Conservation (phyloP, 1,284 basidiomycete species). For the Marasmius oreades region DNA sequence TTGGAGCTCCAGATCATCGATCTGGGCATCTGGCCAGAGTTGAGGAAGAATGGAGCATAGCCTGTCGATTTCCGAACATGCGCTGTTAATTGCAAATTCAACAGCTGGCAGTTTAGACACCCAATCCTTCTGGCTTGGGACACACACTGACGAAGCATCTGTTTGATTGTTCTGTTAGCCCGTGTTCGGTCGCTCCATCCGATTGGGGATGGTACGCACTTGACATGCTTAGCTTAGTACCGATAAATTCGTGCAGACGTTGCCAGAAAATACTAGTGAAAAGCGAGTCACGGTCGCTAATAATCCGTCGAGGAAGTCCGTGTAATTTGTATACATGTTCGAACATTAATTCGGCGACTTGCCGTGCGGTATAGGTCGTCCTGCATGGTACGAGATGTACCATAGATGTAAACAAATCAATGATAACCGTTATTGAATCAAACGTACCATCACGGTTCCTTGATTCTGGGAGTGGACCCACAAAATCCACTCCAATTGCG, state of each 20-base stretch:
- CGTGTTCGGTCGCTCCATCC: slow-evolving; percentile 28
- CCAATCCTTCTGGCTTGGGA: too few species aligned
- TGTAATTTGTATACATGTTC: slow-evolving; percentile 32
- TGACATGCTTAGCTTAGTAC: slow-evolving; percentile 22
- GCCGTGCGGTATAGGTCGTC: slow-evolving; percentile 28
- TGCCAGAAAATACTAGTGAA: slow-evolving; percentile 44
- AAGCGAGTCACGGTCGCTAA: slow-evolving; percentile 35
- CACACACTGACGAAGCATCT: too few species aligned
- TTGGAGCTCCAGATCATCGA: too few species aligned
- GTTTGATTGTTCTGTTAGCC: slow-evolving; percentile 18
- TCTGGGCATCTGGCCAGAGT: too few species aligned
- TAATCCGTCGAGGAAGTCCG: slow-evolving; percentile 33
- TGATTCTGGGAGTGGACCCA: slow-evolving; percentile 10
- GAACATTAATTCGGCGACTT: slow-evolving; percentile 37
- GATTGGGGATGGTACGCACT: slow-evolving; percentile 22
- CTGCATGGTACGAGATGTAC: too few species aligned
- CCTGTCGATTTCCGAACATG: too few species aligned
- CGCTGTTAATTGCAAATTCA: too few species aligned
- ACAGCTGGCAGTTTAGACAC: too few species aligned
- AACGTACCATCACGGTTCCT: slow-evolving; percentile 26
- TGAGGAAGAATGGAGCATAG: too few species aligned
- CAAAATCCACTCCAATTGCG: slow-evolving; percentile 36
- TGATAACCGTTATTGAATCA: too few species aligned
- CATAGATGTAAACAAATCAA: too few species aligned
- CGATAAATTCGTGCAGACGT: slow-evolving; percentile 25